Base-by-base conservation (phyloP, 371 early-diverging fungal species). In the Rhizopus stolonifer region DNA sequence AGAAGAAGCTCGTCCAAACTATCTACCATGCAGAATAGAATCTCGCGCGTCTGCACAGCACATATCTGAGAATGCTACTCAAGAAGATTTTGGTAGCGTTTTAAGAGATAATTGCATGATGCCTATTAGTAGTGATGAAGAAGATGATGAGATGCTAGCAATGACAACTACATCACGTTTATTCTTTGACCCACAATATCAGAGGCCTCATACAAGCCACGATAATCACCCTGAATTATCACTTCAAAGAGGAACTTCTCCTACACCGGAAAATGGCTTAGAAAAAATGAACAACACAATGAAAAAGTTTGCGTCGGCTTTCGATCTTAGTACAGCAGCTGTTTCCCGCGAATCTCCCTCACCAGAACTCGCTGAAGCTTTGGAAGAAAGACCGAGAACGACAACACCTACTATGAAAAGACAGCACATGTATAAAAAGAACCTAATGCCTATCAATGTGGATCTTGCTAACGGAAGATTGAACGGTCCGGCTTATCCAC, bases 271-370 rank as follows among this genome's bases (percentile, higher is more conserved):
- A 0, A 36, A 9, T 21, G 24, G 22, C 2, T n/a, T 34, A 4
- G 14, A n/a, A 14, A 14, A 3, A 13, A 4, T 26, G 25, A 26
- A 22, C 32, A 29, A 8, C 4, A 33, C 33, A 17, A 18, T 48
- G 2, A 51, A 56, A 31, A 59, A 59, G 5, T 63, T 56, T 51
- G 67, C 67, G 4, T 67, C 67, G 15, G 63, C 67, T 23, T 40
- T 60, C 33, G 67, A 67, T 32, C 54, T 67, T 13, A 63, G 64
- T 33, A 53, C 44, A 3, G 19, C 21, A 19, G 13, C 18, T 21
- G 13, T 31, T 8, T 56, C 67, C 2, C 46, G 36, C 24, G 63
- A 55, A 13, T 21, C 45, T 6, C 19, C 34, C 13, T 25, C 46
- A 22, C n/a, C n/a, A 10, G 25, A 31, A 18, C 4, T 8, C 14